Conservation (phyloP, 345 rosid genomes). For the Camelina laxa region DNA sequence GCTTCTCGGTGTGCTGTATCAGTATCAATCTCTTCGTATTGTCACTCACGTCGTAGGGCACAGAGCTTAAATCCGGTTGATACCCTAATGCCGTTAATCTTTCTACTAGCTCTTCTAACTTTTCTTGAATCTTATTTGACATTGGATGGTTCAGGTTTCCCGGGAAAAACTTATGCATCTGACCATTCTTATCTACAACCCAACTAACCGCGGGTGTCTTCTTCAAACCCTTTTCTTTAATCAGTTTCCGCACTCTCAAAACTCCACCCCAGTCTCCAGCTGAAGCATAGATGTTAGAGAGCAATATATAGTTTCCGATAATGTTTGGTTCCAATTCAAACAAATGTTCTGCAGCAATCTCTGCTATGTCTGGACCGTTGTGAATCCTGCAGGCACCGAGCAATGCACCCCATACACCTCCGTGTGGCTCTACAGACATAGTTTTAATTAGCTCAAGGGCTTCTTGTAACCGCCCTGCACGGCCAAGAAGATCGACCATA, state of each 20-base stretch:
- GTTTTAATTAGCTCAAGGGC: conserved; percentile 63
- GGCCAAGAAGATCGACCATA: conserved; percentile 83
- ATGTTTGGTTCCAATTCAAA: conserved; percentile 70
- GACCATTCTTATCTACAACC: conserved; percentile 63
- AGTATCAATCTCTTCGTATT: conserved; percentile 61
- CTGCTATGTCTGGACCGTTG: conserved; percentile 63
- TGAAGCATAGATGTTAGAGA: conserved; percentile 63
- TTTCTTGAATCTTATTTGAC: conserved; percentile 54
- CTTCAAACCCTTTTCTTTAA: conserved; percentile 61
- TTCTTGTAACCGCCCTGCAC: conserved; percentile 69
- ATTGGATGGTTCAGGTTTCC: conserved; percentile 67
- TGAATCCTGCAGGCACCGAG: conserved; percentile 83
- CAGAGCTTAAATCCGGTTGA: conserved; percentile 57
- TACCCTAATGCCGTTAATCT: conserved; percentile 57
- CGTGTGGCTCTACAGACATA: conserved; percentile 67
- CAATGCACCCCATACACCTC: conserved; percentile 87
- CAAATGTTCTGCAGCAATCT: conserved; percentile 66
- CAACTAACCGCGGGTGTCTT: conserved; percentile 84
- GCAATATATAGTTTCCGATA: conserved; percentile 75
- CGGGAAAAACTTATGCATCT: conserved; percentile 65
- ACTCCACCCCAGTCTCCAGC: conserved; percentile 67
- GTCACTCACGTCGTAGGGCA: conserved; percentile 54
- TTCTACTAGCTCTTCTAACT: conserved; percentile 54
- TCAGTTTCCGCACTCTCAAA: conserved; percentile 52
- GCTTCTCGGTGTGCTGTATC: conserved; percentile 71